A percentile compares a stretch with the other conserved stretches of the same genome.
phyloP scores from a whole-genome alignment of 192 early-diverging fungal species.

The Backusella parvicylindrica region DNA sequence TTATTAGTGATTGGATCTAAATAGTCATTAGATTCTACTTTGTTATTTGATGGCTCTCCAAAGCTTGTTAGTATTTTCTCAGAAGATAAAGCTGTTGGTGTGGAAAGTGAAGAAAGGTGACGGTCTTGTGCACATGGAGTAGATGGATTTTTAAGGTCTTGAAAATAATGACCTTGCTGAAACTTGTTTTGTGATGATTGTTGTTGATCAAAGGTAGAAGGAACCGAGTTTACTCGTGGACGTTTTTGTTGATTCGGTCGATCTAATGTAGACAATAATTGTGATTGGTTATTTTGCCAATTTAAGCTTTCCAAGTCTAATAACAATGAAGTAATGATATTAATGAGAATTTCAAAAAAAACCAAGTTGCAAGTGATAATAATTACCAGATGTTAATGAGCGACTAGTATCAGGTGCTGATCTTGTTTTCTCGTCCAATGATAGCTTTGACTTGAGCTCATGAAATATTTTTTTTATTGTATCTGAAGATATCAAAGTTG shows the following conservation, averaged over 20 bases:
- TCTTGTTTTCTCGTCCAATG: background rate
- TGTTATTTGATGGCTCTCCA: background rate
- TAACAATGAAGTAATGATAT: background rate
- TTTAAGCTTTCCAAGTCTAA: background rate
- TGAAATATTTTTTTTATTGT: conserved; percentile 55
- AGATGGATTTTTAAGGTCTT: background rate
- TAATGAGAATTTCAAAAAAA: background rate
- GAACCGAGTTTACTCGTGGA: conserved; percentile 25
- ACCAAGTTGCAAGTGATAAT: background rate
- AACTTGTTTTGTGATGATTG: background rate
- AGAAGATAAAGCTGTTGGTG: background rate
- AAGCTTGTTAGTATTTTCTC: background rate
- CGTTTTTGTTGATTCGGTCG: background rate
- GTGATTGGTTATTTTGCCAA: conserved; percentile 1
- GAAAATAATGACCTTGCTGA: background rate
- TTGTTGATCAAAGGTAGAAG: conserved; percentile 14
- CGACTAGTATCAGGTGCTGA: background rate
- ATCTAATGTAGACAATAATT: background rate
- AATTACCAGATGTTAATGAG: background rate
- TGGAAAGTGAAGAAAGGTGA: background rate
- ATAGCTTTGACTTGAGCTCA: conserved; percentile 29
- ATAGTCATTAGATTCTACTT: background rate
- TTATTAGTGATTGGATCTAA: conserved; percentile 15
- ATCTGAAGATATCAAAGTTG: conserved; percentile 58
- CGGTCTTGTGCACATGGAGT: background rate